Conservation (phyloP, 768 basidiomycete species). For the Auricularia heimuer region DNA sequence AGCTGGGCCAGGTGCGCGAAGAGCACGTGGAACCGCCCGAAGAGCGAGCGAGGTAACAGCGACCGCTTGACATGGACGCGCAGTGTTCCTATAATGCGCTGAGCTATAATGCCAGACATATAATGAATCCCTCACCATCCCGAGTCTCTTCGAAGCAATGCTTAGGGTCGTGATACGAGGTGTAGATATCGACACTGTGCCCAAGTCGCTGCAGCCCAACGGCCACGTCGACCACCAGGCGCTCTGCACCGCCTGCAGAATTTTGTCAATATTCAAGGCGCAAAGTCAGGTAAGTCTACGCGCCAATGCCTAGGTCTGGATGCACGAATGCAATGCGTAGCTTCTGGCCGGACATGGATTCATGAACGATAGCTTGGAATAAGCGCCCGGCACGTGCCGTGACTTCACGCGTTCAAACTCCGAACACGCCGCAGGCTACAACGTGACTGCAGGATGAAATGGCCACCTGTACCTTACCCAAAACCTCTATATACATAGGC, state of each 20-base stretch:
- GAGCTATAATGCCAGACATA: background rate
- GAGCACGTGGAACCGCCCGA: conserved; percentile 78
- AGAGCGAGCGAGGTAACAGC: conserved; percentile 70
- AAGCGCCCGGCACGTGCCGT: too few species aligned
- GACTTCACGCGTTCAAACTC: too few species aligned
- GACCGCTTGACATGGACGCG: conserved; percentile 60
- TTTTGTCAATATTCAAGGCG: background rate
- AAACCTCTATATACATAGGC: too few species aligned
- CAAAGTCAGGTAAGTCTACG: conserved; percentile 7
- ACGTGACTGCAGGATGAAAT: too few species aligned
- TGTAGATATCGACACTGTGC: conserved; percentile 82
- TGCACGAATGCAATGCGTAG: conserved; percentile 70
- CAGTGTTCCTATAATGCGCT: conserved; percentile 53
- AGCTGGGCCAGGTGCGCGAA: conserved; percentile 85
- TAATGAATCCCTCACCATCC: conserved; percentile 50
- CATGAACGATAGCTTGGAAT: too few species aligned
- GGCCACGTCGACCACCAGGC: conserved; percentile 91
- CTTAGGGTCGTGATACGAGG: conserved; percentile 78
- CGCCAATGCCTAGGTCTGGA: conserved; percentile 92
- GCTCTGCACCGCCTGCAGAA: conserved; percentile 79
- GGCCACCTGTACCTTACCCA: too few species aligned
- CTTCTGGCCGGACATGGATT: background rate
- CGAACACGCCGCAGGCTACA: too few species aligned
- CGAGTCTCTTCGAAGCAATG: conserved; percentile 92
- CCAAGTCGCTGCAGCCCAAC: conserved; percentile 77